Conservation (phyloP, 2,329 filamentous ascomycete genomes). For the Scytalidium sp. region DNA sequence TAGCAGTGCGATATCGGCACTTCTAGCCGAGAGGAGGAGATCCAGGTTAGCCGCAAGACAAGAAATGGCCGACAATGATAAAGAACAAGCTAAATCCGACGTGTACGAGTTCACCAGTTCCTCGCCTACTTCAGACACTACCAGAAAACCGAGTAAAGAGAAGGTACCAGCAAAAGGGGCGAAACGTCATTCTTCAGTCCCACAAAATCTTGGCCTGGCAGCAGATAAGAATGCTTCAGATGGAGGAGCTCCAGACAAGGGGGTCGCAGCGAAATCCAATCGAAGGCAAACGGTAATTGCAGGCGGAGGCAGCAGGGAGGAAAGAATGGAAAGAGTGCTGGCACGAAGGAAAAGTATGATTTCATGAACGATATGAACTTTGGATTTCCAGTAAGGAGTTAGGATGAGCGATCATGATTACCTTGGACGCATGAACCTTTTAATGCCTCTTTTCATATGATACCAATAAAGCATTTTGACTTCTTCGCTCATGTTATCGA, state of each 20-base stretch:
- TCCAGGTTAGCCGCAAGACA: constrained; percentile 19
- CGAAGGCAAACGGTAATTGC: constrained; percentile 16
- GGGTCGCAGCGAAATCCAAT: constrained; percentile 8
- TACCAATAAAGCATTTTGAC: constrained; percentile 20
- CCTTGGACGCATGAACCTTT: constrained; percentile 4
- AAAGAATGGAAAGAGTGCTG: constrained; percentile 24
- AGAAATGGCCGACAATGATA: constrained; percentile 13
- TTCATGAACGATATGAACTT: constrained; percentile 25
- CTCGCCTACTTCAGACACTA: constrained; percentile 14
- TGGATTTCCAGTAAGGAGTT: constrained; percentile 10
- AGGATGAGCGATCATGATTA: constrained; percentile 19
- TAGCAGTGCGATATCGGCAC: constrained; percentile 23
- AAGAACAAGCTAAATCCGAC: constrained; percentile 20
- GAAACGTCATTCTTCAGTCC: constrained; percentile 18
- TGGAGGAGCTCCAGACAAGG: constrained; percentile 16
- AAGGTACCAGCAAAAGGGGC: constrained; percentile 16
- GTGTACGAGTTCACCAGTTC: constrained; percentile 26
- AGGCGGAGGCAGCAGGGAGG: constrained; percentile 14
- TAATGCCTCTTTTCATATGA: constrained; percentile 21
- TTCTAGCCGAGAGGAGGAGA: constrained; percentile 25
- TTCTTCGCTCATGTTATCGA: background rate
- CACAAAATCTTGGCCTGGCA: constrained; percentile 7
- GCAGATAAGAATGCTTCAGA: constrained; percentile 22
- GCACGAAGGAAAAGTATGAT: constrained; percentile 31
- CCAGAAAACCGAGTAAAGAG: constrained; percentile 5